A percentile compares a stretch with the other conserved stretches of the same genome.
Evolutionary conservation across 2,329 filamentous ascomycete species (phyloP).

Genomic region (Colletotrichum sp.): DNA sequence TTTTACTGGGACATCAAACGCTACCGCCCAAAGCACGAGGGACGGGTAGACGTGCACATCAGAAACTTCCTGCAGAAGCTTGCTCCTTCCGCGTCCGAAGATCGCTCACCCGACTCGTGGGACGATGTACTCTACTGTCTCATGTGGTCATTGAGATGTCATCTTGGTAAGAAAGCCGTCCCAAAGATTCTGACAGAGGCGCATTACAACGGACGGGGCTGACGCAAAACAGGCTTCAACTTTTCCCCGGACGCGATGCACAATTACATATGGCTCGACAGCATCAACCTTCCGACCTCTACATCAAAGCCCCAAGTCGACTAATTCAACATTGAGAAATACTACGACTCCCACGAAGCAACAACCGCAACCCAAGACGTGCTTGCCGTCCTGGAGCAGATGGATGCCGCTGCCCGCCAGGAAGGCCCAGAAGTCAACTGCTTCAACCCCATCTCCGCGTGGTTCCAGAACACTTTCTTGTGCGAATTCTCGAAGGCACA

Average conservation of each 20-base stretch:
- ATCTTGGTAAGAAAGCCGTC: fast-evolving
- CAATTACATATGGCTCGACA: not conserved
- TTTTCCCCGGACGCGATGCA: not conserved
- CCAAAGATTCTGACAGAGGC: not conserved
- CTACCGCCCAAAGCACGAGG: not conserved
- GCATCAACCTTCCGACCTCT: fast-evolving
- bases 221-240: not conserved
- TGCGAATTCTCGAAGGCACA: not conserved
- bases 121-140: not conserved
- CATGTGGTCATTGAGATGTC: not conserved
- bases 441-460: not conserved
- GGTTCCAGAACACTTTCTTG: not conserved
- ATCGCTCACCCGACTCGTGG: not conserved
- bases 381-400: not conserved
- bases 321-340: not conserved
- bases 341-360: not conserved
- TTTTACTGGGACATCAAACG: not conserved
- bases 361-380: not conserved
- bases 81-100: not conserved
- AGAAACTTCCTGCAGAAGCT: not conserved
- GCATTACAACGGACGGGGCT: fast-evolving
- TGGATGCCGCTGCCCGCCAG: not conserved
- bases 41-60: not conserved
- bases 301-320: not conserved
- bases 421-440: not conserved